Evolutionary conservation across 2,329 filamentous ascomycete genomes (phyloP), one percentile per base, ranked within the genome.

Genomic region (Aspergillus chevalieri): DNA sequence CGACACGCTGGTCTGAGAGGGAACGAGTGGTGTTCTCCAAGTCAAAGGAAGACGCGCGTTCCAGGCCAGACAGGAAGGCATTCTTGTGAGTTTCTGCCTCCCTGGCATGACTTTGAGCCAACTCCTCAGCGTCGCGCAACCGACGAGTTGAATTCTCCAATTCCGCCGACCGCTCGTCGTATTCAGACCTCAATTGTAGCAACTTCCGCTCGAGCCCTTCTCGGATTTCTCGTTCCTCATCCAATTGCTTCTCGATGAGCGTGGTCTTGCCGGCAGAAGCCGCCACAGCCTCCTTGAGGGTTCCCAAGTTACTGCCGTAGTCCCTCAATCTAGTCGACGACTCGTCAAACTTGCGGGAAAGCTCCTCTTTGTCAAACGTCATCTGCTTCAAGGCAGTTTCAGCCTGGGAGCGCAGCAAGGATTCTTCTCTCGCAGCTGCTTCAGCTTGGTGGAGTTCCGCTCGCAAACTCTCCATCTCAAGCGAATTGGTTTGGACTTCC

Each of bases 81-180:
- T 87, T 78, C 21, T 88, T 87, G 64, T 97, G 92, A 14, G 87
- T 86, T 49, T 85, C 81, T 5, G 93, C 92, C 72, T 98, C 94
- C 57, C 84, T 83, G 4, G 91, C 88, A 67, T 95, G 85, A 58
- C 86, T 89, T 62, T 94, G 87, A 1, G 88, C 87, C 42, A 97
- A 73, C 62, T 95, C 89, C 70, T 98, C 90, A 0, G 89, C 84
- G 67, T 96, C 91, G 38, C 81, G 83, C 44, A 98, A 73, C 46
- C 87, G 84, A 58, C 89, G 83, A 1, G 81, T 85, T 0, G 83
- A 79, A 17, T 79, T 80, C 42, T 90, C 88, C 3, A 97, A 77
- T 64, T 98, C 92, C 0, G 82, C 77, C 8, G 83, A 86, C 30
- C 83, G 82, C 46, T 87, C 81, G 63, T 97, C 93, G 61, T 95